A percentile compares a stretch with the other conserved stretches of the same genome.
phyloP scores from a whole-genome alignment of 306 rosid species.

The Cicer pinnatifidum region DNA sequence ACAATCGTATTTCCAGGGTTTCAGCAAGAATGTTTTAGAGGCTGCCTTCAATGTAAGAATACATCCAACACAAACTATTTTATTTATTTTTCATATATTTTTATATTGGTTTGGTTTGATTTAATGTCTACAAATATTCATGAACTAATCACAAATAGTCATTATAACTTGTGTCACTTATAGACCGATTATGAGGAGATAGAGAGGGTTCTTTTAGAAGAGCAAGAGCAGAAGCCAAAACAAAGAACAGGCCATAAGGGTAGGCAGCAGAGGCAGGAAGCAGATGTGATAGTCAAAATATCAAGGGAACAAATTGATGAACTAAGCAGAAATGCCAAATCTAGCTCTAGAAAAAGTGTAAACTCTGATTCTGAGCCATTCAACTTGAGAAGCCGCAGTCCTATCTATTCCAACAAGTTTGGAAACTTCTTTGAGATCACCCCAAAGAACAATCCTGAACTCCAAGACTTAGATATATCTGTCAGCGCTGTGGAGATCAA shows the following conservation, averaged over 20 bases:
- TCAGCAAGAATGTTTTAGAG: conserved; percentile 37
- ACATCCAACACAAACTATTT: background rate
- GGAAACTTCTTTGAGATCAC: conserved; percentile 43
- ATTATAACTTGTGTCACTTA: background rate
- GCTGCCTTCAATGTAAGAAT: conserved; percentile 45
- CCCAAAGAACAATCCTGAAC: conserved; percentile 13
- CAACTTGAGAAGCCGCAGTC: conserved; percentile 24
- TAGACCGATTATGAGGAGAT: conserved; percentile 41
- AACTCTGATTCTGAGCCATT: conserved; percentile 31
- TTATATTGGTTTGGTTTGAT: background rate
- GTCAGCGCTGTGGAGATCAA: background rate
- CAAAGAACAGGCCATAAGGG: background rate
- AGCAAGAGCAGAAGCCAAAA: background rate
- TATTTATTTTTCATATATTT: no score
- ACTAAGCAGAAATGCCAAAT: conserved; percentile 24
- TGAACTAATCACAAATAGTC: background rate
- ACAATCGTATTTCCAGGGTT: conserved; percentile 32
- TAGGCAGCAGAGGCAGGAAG: conserved; percentile 3
- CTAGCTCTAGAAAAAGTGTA: background rate
- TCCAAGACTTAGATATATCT: conserved; percentile 10
- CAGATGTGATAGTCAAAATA: conserved; percentile 35
- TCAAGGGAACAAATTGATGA: conserved; percentile 39
- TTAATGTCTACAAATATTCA: background rate
- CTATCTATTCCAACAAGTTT: conserved; percentile 38
- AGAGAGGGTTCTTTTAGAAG: conserved; percentile 28